These are phyloP conservation scores for Terfezia boudieri DNA, from an alignment of 495 filamentous ascomycete genomes.

Conservation along the genomic window DNA sequence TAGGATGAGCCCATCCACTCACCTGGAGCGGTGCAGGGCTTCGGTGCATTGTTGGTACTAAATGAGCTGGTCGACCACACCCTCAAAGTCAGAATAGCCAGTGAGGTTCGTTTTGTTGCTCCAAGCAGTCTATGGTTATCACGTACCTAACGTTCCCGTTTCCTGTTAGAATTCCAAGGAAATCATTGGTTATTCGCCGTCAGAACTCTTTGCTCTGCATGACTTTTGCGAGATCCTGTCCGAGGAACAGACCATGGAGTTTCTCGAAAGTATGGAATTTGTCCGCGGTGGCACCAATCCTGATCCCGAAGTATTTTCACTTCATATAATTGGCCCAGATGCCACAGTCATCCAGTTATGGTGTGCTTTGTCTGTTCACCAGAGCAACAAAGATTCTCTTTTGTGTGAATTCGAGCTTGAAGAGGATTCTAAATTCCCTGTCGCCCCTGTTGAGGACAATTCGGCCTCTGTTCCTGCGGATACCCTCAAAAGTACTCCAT, in stretches of 20 bases:
- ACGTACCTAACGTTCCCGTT: background rate
- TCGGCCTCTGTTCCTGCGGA: conserved; percentile 43
- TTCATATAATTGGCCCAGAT: conserved; percentile 38
- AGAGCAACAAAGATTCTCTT: conserved; percentile 38
- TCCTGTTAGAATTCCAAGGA: conserved; percentile 36
- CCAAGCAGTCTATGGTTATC: background rate
- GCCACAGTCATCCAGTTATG: conserved; percentile 41
- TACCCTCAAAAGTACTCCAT: conserved; percentile 46
- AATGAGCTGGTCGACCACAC: conserved; percentile 37
- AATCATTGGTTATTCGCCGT: conserved; percentile 60
- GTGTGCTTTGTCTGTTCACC: conserved; percentile 62
- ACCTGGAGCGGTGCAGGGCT: conserved; percentile 73
- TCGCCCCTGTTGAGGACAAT: conserved; percentile 33
- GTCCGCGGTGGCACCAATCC: conserved; percentile 55
- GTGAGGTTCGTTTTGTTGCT: conserved; percentile 29
- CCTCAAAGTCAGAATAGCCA: conserved; percentile 53
- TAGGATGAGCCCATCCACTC: conserved; percentile 85
- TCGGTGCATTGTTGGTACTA: conserved; percentile 60
- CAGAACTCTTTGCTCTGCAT: conserved; percentile 48
- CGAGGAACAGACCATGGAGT: conserved; percentile 59
- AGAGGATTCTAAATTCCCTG: conserved; percentile 51
- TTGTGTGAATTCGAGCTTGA: conserved; percentile 89
- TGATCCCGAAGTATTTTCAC: conserved; percentile 69
- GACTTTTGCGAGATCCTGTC: conserved; percentile 62
- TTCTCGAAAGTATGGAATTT: conserved; percentile 76